Base-by-base conservation (phyloP, 352 stramenopile species). In the Phytophthora megakarya region DNA sequence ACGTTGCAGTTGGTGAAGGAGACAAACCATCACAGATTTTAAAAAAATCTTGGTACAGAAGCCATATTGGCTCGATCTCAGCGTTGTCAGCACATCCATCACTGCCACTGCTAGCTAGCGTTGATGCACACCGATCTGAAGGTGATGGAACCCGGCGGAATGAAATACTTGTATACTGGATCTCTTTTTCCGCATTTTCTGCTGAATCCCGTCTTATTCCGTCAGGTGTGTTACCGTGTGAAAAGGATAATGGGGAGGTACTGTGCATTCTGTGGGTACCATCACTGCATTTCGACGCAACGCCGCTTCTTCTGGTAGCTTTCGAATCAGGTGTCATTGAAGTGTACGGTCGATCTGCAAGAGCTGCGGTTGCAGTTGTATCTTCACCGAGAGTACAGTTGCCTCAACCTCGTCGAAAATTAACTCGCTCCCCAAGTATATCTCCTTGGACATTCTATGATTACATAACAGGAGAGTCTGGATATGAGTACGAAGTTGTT, bases 141-240 rank as follows among this genome's bases (percentile, higher is more conserved):
- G 47, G 69, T 22, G 43, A 65, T 16, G 42, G 43, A 25, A 40
- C 50, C 1, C 39, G 40, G 51, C 63, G n/a, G n/a, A 76, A 83
- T 55, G 84, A 92, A 66, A 78, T 95, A 54, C 67, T 92, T 8
- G 84, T 95, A 35, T 95, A 84, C 55, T 95, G 86, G 86, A 73
- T 95, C 33, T 93, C 84, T 3, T 90, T 92, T 55, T 92, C 86
- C 0, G 82, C 84, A 4, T 93, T 95, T 61, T 89, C 81, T n/a
- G 81, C 76, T 5, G 79, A 92, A 37, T 88, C 81, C n/a, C 70
- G 86, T 9, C 67, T 95, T 21, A 86, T 95, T 39, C 86, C 86
- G 33, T 95, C 84, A 2, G 86, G 86, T 2, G 85, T 92, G 6
- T 57, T 95, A 22, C 68, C 74, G 10, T 91, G 83, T 38, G 65